Conservation (phyloP, 2,329 filamentous ascomycete genomes). For the Sporothrix inflata region DNA sequence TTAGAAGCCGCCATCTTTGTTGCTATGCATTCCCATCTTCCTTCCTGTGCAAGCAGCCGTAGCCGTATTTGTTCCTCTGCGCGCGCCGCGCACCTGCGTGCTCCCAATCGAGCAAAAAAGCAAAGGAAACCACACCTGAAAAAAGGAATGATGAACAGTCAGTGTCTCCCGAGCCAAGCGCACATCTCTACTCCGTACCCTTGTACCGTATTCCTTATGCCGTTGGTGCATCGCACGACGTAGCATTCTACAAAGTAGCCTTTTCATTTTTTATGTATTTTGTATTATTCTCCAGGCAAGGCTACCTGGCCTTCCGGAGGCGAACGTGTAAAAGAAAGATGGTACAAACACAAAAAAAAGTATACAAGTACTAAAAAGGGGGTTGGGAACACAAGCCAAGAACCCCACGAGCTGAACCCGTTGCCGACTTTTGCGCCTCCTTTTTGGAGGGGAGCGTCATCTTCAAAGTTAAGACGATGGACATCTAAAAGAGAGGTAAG, state of each 20-base stretch:
- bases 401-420: not conserved
- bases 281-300: not conserved
- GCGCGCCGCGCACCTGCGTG: not conserved
- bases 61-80: not conserved
- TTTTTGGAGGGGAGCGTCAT: not conserved
- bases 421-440: not conserved
- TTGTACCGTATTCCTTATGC: not conserved
- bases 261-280: not conserved
- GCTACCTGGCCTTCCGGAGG: not conserved
- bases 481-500: not conserved
- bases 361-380: not conserved
- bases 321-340: not conserved
- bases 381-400: not conserved
- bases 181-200: not conserved
- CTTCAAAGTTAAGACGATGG: not conserved
- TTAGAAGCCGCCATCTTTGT: not conserved
- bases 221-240: not conserved
- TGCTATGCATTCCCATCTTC: no score
- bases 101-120: not conserved
- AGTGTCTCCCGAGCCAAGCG: not conserved
- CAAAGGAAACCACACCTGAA: not conserved
- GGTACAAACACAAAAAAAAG: not conserved
- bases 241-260: not conserved
- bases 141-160: not conserved
- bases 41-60: not conserved